A percentile compares a stretch with the other conserved stretches of the same genome.
Evolutionary conservation across 2,329 filamentous ascomycete species (phyloP).

Genomic region (Penicillium sp.): DNA sequence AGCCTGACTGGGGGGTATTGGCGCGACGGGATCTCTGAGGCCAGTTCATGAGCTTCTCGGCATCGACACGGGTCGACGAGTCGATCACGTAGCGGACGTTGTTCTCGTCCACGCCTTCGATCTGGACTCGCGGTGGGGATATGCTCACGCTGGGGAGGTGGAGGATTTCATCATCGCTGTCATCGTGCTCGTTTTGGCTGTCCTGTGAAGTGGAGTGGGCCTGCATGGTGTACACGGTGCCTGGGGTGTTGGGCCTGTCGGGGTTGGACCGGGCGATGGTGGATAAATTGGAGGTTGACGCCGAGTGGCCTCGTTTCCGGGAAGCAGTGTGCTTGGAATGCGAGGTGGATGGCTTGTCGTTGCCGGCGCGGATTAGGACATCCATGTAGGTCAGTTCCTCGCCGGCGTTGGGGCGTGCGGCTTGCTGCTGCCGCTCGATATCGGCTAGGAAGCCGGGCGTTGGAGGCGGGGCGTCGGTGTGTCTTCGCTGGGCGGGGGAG

Average conservation of each 20-base stretch:
- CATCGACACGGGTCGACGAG: slow-evolving; percentile 24
- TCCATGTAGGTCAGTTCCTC: slow-evolving; percentile 33
- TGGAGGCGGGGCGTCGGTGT: slow-evolving; percentile 42
- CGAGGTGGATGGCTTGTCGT: slow-evolving; percentile 14
- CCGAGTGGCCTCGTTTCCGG: slow-evolving; percentile 11
- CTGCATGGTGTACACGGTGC: slow-evolving; percentile 34
- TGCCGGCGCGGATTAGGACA: slow-evolving; percentile 22
- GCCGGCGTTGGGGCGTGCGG: background rate
- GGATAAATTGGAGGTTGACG: slow-evolving; percentile 11
- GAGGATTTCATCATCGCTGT: slow-evolving; percentile 37
- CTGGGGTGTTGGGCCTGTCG: slow-evolving; percentile 12
- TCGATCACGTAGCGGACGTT: slow-evolving; percentile 34
- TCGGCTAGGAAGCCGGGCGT: slow-evolving; percentile 30
- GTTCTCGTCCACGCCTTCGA: slow-evolving; percentile 35
- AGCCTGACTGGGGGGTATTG: slow-evolving; percentile 5
- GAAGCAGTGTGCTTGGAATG: slow-evolving; percentile 2
- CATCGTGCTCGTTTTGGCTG: slow-evolving; percentile 22
- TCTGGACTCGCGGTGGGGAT: slow-evolving; percentile 26
- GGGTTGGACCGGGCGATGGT: slow-evolving; percentile 7
- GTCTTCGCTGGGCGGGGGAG: slow-evolving; percentile 32
- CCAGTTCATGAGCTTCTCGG: slow-evolving; percentile 34
- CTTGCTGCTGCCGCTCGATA: slow-evolving; percentile 12
- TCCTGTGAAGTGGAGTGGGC: slow-evolving; percentile 30
- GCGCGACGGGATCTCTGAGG: slow-evolving; percentile 20
- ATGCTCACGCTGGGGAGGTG: slow-evolving; percentile 31